Evolutionary conservation across 192 early-diverging fungal genomes (phyloP), one percentile per base, ranked within the genome.

Genomic region (Podila epigama): DNA sequence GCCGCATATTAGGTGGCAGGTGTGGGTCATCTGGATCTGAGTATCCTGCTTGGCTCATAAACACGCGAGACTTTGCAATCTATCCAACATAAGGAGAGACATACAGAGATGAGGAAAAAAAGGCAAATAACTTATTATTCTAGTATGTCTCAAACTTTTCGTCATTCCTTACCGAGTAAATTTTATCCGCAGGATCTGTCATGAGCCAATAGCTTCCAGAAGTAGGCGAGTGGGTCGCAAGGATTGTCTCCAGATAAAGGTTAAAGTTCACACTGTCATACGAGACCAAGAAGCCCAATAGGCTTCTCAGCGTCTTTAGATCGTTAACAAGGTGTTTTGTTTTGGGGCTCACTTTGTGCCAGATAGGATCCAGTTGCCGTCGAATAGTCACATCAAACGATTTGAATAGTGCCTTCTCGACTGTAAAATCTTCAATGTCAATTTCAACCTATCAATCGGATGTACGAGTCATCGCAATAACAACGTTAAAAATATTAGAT

Each of bases 201-300:
- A 90, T 70, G 50, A 99, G 79, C 97, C 97, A 99, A 31, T 92
- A 90, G 37, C 85, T 88, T 62, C 78, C 79, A 9, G 75, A 69
- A 12, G 48, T 51, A 5, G 89, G 68, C 2, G 72, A 79, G 44
- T 89, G 86, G 12, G 86, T 80, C 9, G 91, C 84, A 28, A 94
- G 69, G 32, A 97, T 85, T 0, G 93, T 92, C 55, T 98, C 96
- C 10, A 98, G 83, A 58, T 93, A 94, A 31, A 86, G 86, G 58
- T 95, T 85, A 68, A 97, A 94, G 12, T 93, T 90, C 5, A 98
- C 93, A 36, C 90, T 88, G 81, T 98, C 97, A 65, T 97, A 96
- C 0, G 84, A 80, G 13, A 91, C 89, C 18, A 97, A 78, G 64
- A 94, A 95, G n/a, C 88, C 89, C 13, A 95, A 67, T 18, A 98